These are phyloP conservation scores for Limnanthes douglasii DNA, from an alignment of 345 rosid genomes.

Conservation along the genomic window DNA sequence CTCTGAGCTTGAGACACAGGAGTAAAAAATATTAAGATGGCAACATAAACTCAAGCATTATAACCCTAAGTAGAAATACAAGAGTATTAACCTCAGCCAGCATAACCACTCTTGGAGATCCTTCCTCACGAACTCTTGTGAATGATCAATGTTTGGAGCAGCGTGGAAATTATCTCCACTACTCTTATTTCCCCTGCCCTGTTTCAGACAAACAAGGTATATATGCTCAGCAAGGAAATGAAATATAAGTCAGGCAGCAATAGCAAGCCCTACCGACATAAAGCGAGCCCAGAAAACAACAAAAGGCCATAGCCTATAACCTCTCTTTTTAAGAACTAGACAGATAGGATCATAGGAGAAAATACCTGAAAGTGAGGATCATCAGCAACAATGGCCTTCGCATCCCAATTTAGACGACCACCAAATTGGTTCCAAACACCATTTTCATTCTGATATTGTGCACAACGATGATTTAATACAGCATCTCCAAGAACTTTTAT, in stretches of 20 bases:
- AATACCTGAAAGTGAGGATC: slow-evolving; percentile 96
- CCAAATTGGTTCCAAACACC: slow-evolving; percentile 95
- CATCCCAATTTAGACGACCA: slow-evolving; percentile 92
- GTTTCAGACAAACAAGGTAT: slow-evolving; percentile 11
- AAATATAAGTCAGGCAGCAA: no score
- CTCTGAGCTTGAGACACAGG: no score
- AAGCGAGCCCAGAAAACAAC: background rate
- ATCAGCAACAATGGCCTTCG: slow-evolving; percentile 80
- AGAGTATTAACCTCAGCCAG: slow-evolving; percentile 64
- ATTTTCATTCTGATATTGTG: slow-evolving; percentile 68
- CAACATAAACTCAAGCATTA: no score
- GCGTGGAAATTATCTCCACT: slow-evolving; percentile 98
- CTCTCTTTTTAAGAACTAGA: background rate
- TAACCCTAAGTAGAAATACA: no score
- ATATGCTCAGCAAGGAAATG: no score
- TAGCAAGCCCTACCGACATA: no score
- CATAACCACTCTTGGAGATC: slow-evolving; percentile 89
- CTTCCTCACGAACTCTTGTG: slow-evolving; percentile 88
- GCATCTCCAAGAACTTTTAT: slow-evolving; percentile 87
- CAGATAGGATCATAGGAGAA: background rate
- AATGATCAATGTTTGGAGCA: slow-evolving; percentile 98
- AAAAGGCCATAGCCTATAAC: background rate
- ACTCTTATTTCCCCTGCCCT: slow-evolving; percentile 97
- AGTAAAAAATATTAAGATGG: no score
- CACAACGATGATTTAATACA: slow-evolving; percentile 94